These are phyloP conservation scores for Onygenales sp. DNA, from an alignment of 2,329 filamentous ascomycete species.

Conservation along the genomic window DNA sequence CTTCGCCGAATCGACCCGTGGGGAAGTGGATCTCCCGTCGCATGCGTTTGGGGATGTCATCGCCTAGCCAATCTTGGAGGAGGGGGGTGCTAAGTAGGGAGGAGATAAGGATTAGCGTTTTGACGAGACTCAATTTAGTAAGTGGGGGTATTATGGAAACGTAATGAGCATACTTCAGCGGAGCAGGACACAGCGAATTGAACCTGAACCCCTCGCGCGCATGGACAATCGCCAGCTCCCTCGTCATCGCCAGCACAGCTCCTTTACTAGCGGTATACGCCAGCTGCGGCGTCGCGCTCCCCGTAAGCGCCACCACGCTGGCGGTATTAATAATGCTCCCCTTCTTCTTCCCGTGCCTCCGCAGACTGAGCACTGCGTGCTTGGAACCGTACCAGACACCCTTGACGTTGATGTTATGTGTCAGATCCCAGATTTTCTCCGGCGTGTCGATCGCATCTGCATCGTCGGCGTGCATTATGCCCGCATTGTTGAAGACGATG, in stretches of 20 bases:
- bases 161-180: conserved; percentile 54
- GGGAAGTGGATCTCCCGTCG: conserved; percentile 87
- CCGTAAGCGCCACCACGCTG: conserved; percentile 77
- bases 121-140: not conserved
- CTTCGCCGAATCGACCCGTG: conserved; percentile 77
- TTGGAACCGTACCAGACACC: conserved; percentile 96
- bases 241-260: conserved; percentile 79
- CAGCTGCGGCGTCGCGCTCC: conserved; percentile 77
- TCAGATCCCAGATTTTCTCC: conserved; percentile 89
- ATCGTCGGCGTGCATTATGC: conserved; percentile 86
- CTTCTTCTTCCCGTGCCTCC: conserved; percentile 66
- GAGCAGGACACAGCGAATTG: conserved; percentile 83
- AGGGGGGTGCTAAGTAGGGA: conserved; percentile 57
- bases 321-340: conserved; percentile 89
- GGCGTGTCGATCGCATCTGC: conserved; percentile 73
- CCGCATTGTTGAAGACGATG: conserved; percentile 94
- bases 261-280: conserved; percentile 94
- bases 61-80: conserved; percentile 86
- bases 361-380: conserved; percentile 74
- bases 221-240: conserved; percentile 86
- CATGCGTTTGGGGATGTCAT: conserved; percentile 70
- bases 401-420: conserved; percentile 92
- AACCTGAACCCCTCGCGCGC: conserved; percentile 83
- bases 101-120: not conserved
- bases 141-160: not conserved